Base-by-base conservation (phyloP, 345 rosid genomes). In the Psidium friedrichsthalianum region DNA sequence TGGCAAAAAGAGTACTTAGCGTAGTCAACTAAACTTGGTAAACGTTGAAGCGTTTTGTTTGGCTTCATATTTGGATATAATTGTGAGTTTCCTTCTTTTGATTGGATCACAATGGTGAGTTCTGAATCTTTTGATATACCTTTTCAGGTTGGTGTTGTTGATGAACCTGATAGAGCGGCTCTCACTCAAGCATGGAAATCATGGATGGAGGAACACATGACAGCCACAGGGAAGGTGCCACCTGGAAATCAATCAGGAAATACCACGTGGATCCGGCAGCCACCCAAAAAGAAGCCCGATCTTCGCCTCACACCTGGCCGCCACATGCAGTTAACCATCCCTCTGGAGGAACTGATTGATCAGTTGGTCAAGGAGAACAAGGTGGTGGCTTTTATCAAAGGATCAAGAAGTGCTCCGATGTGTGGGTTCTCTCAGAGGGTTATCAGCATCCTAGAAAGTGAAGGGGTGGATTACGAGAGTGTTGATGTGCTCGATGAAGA, bases 361-460 rank as follows among this genome's bases (percentile, higher is more conserved):
- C 90, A 86, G 86, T 88, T 97, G 89, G 98, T 97, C 53, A 95
- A 95, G 89, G 97, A 94, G 91, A 95, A 92, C 90, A 94, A 90
- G 88, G 98, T 95, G 85, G 98, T 97, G 56, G 98, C 98, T 24
- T 97, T 97, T 83, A 95, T 95, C 8, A 95, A 97, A 88, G 99
- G 99, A 74, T 94, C 99, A 1, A 92, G 98, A 91, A 90, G 94
- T 85, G 96, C 99, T 51, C 99, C 98, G 5, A 29, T 88, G 86
- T 95, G 99, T 84, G 99, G 99, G 86, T 97, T 97, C 90, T 95
- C 99, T 6, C 98, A 95, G 85, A 93, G 93, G 89, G 98, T 95
- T 13, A 69, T 95, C 4, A 94, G 93, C 82, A 95, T 95, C 84
- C 98, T 95, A 32, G 98, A 97, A 86, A 93, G 92, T 25, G 90